Percentiles rank a stretch among this genome's conserved stretches.
These are phyloP conservation scores for Magnusiomyces sp. DNA, from an alignment of 1,139 yeast genomes.

Conservation along the genomic window DNA sequence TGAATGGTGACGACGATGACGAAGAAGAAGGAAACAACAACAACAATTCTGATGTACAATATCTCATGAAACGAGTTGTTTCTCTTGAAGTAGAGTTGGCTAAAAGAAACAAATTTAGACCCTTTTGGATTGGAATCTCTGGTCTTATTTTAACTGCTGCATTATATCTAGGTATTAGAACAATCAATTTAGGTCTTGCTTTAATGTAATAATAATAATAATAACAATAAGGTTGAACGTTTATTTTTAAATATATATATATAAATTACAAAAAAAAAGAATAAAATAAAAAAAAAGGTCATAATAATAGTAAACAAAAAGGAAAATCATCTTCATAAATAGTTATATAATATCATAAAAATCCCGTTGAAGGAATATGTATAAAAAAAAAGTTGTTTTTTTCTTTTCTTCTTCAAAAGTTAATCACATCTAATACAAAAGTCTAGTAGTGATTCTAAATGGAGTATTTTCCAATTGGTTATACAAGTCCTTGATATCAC, in stretches of 20 bases:
- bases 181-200: neutral
- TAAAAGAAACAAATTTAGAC: neutral
- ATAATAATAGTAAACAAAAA: no score
- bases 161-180: neutral
- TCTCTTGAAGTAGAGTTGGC: neutral
- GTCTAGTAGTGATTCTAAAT: constrained; percentile 83
- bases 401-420: no score
- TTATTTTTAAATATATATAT: no score
- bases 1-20: neutral
- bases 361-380: no score
- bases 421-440: constrained; percentile 58
- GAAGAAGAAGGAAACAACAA: no score
- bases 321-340: no score
- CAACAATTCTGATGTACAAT: no score
- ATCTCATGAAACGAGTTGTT: neutral
- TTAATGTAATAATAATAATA: neutral
- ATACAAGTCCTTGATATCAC: constrained; percentile 77
- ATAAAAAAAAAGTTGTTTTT: no score
- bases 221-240: neutral
- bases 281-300: no score
- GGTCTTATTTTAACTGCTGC: neutral
- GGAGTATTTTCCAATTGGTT: constrained; percentile 86
- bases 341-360: no score
- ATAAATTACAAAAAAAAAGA: no score
- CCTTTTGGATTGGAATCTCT: neutral